Evolutionary conservation across 208 protist species (phyloP), one percentile per base, ranked within the genome.

Genomic region (Leptomonas seymouri): DNA sequence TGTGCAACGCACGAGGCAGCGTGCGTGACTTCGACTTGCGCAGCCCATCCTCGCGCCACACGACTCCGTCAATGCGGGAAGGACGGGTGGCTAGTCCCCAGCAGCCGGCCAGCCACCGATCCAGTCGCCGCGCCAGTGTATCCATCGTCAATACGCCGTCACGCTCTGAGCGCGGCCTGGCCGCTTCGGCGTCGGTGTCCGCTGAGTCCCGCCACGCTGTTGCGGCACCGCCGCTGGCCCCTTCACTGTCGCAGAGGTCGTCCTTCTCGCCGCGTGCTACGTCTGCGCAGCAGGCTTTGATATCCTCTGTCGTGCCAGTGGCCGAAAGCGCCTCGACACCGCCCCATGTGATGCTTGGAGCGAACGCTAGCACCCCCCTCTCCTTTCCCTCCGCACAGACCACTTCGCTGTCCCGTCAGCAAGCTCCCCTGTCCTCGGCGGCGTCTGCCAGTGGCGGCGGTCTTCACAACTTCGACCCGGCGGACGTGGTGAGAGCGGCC

Each of bases 401-500:
- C 23, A 58, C 62, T 23, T 58, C 49, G 34, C 56, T 20, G 21
- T 61, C 56, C 7, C 56, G 36, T 21, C 56, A 12, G 28, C 58
- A n/a, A 36, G 1, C 21, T 2, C 44, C 58, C 27, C 60, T 55
- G 30, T 44, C 44, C 46, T 21, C 60, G 7, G 60, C 46, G 1
- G 46, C 25, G 20, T 65, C 31, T 41, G 46, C n/a, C 28, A 31
- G 60, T 21, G 42, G n/a, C 8, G 28, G 20, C 7, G 49, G 46
- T 20, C 27, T 54, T 15, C 41, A 42, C 28, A 15, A 61, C 34
- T 58, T 76, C 31, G 62, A 76, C 34, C 71, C 71, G 27, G 59
- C 36, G 11, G 68, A 75, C 27, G 60, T 89, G 27, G 80, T 92
- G 55, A 76, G 80, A 5, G 70, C 68, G n/a, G 84, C 87, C 20